Evolutionary conservation across 192 early-diverging fungal species (phyloP), one percentile per base, ranked within the genome.

Genomic region (Gigaspora rosea): DNA sequence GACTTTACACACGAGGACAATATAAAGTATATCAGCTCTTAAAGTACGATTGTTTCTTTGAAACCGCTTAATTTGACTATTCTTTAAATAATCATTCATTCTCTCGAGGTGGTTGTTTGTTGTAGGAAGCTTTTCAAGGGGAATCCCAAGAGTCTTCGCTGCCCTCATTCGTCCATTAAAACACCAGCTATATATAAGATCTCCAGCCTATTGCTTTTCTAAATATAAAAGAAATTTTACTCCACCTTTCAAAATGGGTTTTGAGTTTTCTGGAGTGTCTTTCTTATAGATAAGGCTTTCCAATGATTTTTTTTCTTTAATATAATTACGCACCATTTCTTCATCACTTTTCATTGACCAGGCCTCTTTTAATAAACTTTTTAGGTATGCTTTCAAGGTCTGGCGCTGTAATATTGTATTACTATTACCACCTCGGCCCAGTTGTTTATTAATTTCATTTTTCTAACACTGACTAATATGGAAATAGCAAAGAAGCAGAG

Each of bases 51-150:
- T 41, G 15, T 65, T 65, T 32, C 27, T 65, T 65, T 65, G 63
- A 65, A 32, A 65, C 8, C 10, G 18, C 15, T 65, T n/a, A 4
- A 65, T 15, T 18, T 35, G 32, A 0, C 32, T n/a, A 9, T n/a
- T 65, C 27, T 65, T 65, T 41, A 65, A 36, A 32, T 32, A 10
- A 10, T 33, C 27, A 65, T 65, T 65, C 7, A 65, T 27, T 9
- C 63, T 65, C 32, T 65, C 33, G 15, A 41, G 63, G 3, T 65
- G 63, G 32, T 65, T 65, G 27, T 65, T 65, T 65, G 63, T 65
- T 32, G 36, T 65, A 33, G 63, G 33, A 32, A 65, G 18, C 32
- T 65, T 65, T 65, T 65, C 32, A 6, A 65, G 32, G 8, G 35
- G 27, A 3, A 33, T 32, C 2, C 63, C 63, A 32, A 65, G 27